Conservation (phyloP, 2,329 filamentous ascomycete species). For the Pseudogymnoascus sp. region DNA sequence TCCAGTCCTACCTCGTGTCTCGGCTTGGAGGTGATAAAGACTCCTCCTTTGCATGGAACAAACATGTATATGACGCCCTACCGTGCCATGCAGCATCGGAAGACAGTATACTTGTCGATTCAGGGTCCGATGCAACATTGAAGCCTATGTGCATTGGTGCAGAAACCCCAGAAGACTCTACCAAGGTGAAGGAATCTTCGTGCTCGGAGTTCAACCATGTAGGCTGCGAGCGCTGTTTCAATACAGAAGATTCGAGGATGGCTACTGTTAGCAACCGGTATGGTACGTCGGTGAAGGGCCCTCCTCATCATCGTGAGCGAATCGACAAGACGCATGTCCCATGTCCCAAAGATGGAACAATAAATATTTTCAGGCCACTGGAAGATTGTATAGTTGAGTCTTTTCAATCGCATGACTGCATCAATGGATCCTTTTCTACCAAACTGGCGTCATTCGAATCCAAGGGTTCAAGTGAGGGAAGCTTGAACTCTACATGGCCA, state of each 20-base stretch:
- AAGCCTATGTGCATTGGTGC: background rate
- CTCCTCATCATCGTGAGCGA: background rate
- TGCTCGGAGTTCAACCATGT: background rate
- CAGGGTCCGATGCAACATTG: background rate
- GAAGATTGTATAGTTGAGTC: constrained; percentile 68
- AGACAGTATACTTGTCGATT: background rate
- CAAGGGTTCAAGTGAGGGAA: constrained; percentile 24
- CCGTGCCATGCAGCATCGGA: background rate
- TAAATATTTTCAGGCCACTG: constrained; percentile 62
- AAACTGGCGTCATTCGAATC: constrained; percentile 33
- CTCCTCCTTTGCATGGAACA: constrained; percentile 10
- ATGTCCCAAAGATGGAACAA: constrained; percentile 32
- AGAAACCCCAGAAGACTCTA: background rate
- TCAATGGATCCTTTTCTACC: constrained; percentile 70
- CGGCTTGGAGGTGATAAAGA: constrained; percentile 29
- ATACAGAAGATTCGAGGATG: background rate
- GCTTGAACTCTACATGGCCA: constrained; percentile 18
- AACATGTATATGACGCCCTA: background rate
- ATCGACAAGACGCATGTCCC: background rate
- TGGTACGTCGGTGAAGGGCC: background rate
- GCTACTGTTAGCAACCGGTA: background rate
- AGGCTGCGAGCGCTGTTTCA: background rate
- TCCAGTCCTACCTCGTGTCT: constrained; percentile 41
- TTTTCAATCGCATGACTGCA: constrained; percentile 59
- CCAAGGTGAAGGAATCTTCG: background rate